A percentile compares a stretch with the other conserved stretches of the same genome.
phyloP scores from a whole-genome alignment of 371 early-diverging fungal species.

The Mortierella sp. region DNA sequence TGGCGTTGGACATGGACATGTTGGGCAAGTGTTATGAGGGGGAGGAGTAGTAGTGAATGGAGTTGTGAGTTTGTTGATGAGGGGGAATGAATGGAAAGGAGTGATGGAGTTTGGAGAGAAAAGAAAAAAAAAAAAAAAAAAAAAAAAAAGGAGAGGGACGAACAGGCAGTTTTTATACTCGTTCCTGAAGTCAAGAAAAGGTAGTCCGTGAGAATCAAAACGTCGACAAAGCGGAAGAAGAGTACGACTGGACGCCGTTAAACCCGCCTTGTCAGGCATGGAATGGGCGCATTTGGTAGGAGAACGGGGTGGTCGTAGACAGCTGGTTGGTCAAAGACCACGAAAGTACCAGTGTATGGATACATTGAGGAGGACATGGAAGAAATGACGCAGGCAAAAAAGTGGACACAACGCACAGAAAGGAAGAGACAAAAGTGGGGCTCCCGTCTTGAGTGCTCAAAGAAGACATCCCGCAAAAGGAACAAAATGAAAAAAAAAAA shows the following conservation, averaged over 20 bases:
- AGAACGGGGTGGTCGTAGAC: no score
- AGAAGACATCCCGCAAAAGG: neutral
- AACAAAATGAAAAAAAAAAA: neutral
- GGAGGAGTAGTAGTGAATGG: neutral
- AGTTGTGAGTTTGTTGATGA: slow-evolving; percentile 10
- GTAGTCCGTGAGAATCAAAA: neutral
- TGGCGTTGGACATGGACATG: slow-evolving; percentile 75
- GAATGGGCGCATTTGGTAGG: no score
- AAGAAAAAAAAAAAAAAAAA: neutral
- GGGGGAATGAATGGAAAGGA: slow-evolving; percentile 15
- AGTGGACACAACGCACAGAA: neutral
- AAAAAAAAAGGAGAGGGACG: neutral
- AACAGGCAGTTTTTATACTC: neutral
- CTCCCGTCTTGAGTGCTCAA: neutral
- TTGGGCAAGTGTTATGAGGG: neutral
- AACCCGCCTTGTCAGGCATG: no score
- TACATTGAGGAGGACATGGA: no score
- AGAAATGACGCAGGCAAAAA: no score
- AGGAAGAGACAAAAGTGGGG: neutral
- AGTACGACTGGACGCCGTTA: no score
- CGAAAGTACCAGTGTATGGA: no score
- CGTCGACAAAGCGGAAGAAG: no score
- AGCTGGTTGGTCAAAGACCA: neutral
- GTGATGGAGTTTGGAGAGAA: slow-evolving; percentile 12
- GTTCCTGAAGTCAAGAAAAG: neutral